phyloP scores from a whole-genome alignment of 2,329 filamentous ascomycete genomes.

The Exophiala phaeomuriformis region DNA sequence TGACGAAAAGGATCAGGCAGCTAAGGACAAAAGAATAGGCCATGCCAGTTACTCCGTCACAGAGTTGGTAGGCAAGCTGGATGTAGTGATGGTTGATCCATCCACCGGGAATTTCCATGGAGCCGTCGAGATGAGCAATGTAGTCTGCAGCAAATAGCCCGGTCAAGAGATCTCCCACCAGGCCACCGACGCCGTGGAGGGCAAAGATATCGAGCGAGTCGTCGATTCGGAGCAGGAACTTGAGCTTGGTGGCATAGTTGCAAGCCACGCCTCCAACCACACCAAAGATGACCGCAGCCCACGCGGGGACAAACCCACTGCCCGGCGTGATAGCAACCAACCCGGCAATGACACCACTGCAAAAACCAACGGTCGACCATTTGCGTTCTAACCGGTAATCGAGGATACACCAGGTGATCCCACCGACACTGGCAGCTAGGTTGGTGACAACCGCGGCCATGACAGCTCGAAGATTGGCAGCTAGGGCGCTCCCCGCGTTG shows the following conservation, averaged over 20 bases:
- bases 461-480: slow-evolving; percentile 74
- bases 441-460: slow-evolving; percentile 86
- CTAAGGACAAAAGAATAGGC: slow-evolving; percentile 50
- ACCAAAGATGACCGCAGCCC: slow-evolving; percentile 47
- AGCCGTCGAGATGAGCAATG: slow-evolving; percentile 48
- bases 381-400: slow-evolving; percentile 85
- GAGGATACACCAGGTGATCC: slow-evolving; percentile 80
- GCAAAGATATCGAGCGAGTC: slow-evolving; percentile 56
- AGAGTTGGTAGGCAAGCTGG: slow-evolving; percentile 52
- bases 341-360: slow-evolving; percentile 79
- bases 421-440: slow-evolving; percentile 72
- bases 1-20: slow-evolving; percentile 47
- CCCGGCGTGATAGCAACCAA: slow-evolving; percentile 83
- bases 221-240: slow-evolving; percentile 49
- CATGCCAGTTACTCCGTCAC: slow-evolving; percentile 50
- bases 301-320: slow-evolving; percentile 76
- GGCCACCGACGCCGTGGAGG: slow-evolving; percentile 54
- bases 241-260: slow-evolving; percentile 44
- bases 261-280: slow-evolving; percentile 45
- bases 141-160: slow-evolving; percentile 49
- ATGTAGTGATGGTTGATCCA: slow-evolving; percentile 48
- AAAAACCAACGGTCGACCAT: slow-evolving; percentile 91
- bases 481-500: slow-evolving; percentile 76
- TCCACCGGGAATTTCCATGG: slow-evolving; percentile 51
- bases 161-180: slow-evolving; percentile 51